Percentiles rank a stretch among this genome's conserved stretches.
Evolutionary conservation across 306 rosid species (phyloP).

Genomic region (Lathyrus aphaca): DNA sequence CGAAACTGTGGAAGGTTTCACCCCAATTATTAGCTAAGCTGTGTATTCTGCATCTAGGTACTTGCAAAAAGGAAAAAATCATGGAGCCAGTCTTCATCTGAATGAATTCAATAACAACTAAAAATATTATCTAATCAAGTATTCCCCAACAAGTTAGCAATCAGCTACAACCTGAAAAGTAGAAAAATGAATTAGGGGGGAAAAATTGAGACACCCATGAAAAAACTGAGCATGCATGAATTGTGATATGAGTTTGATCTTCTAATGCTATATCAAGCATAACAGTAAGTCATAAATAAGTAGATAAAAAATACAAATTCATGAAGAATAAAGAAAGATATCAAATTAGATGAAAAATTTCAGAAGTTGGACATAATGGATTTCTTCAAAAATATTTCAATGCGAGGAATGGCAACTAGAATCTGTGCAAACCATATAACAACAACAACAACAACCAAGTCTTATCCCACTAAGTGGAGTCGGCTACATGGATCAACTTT

Average conservation of each 20-base stretch:
- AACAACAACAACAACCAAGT: no score
- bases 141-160: constrained; percentile 38
- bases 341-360: background rate
- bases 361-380: constrained; percentile 3
- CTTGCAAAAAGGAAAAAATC: constrained; percentile 67
- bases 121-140: constrained; percentile 35
- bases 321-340: constrained; percentile 11
- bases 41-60: constrained; percentile 70
- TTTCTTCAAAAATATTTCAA: constrained; percentile 9
- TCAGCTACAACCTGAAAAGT: constrained; percentile 54
- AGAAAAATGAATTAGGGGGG: background rate
- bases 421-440: no score
- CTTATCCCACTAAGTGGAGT: no score
- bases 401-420: constrained; percentile 13
- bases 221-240: constrained; percentile 11
- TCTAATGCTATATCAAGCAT: constrained; percentile 10
- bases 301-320: constrained; percentile 13
- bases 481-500: no score
- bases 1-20: constrained; percentile 54
- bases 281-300: constrained; percentile 16
- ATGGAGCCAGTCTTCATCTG: constrained; percentile 66
- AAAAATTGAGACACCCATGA: background rate
- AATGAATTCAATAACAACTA: constrained; percentile 42
- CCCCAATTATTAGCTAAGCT: constrained; percentile 61
- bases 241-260: constrained; percentile 24